phyloP scores from a whole-genome alignment of 2,329 filamentous ascomycete genomes.

The Thielaviopsis punctulata region DNA sequence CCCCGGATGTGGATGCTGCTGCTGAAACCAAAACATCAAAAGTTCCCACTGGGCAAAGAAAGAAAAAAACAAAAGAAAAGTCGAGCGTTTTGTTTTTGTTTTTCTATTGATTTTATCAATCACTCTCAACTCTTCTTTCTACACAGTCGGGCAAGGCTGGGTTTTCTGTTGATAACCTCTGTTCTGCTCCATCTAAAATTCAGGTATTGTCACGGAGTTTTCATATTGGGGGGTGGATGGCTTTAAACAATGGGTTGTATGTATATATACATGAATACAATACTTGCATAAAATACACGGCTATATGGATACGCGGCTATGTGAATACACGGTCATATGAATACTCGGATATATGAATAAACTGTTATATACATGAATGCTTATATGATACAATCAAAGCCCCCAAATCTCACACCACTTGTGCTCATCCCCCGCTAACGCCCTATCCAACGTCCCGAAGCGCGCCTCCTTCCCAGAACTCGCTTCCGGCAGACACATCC shows the following conservation, averaged over 20 bases:
- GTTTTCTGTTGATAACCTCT: too few species aligned
- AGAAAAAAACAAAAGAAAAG: not conserved
- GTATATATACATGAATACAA: too few species aligned
- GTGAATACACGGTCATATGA: not conserved
- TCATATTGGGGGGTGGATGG: too few species aligned
- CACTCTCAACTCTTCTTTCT: constrained; percentile 11
- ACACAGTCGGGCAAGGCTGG: too few species aligned
- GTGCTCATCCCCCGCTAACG: constrained; percentile 36
- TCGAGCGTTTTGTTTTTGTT: not conserved
- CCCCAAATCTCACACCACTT: constrained; percentile 54
- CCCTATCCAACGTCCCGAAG: constrained; percentile 46
- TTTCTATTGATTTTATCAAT: not conserved
- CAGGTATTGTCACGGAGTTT: not conserved
- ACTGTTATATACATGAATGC: not conserved
- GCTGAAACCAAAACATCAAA: constrained; percentile 1
- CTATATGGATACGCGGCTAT: not conserved
- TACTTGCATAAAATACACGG: too few species aligned
- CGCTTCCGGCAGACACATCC: constrained; percentile 69
- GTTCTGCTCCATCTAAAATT: too few species aligned
- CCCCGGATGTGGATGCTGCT: too few species aligned
- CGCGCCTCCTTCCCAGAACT: constrained; percentile 43
- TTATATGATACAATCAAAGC: constrained; percentile 7
- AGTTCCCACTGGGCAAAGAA: too few species aligned
- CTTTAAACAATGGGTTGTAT: too few species aligned
- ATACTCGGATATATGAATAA: too few species aligned